These are phyloP conservation scores for Debaryomycetaceae sp. DNA, from an alignment of 1,139 yeast species.

Conservation along the genomic window DNA sequence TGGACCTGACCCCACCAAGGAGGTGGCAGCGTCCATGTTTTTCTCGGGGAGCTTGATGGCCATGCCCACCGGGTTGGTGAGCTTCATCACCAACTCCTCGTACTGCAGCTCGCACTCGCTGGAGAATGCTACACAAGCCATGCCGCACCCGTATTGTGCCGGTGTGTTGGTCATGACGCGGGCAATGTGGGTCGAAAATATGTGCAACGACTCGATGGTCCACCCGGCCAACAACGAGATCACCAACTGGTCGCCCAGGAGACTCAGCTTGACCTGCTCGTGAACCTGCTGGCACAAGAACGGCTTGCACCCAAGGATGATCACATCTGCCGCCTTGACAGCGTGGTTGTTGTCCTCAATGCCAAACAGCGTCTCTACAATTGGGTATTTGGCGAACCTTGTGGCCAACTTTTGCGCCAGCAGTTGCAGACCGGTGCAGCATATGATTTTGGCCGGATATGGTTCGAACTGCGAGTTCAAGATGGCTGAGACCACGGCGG, in stretches of 20 bases:
- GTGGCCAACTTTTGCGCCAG: slow-evolving; percentile 46
- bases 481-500: slow-evolving; percentile 88
- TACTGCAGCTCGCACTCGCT: slow-evolving; percentile 42
- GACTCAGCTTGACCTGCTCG: slow-evolving; percentile 35
- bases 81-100: slow-evolving; percentile 49
- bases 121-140: slow-evolving; percentile 83
- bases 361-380: slow-evolving; percentile 53
- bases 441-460: slow-evolving; percentile 67
- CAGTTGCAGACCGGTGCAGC: slow-evolving; percentile 62
- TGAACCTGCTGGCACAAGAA: slow-evolving; percentile 64
- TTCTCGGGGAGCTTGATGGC: slow-evolving; percentile 77
- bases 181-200: slow-evolving; percentile 58
- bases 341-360: slow-evolving; percentile 50
- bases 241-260: slow-evolving; percentile 55
- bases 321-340: slow-evolving; percentile 59
- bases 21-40: slow-evolving; percentile 95
- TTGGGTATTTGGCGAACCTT: slow-evolving; percentile 33
- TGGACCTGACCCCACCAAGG: slow-evolving; percentile 94
- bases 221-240: slow-evolving; percentile 91
- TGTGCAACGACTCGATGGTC: slow-evolving; percentile 65
- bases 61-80: slow-evolving; percentile 63
- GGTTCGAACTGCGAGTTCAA: slow-evolving; percentile 43
- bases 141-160: slow-evolving; percentile 86
- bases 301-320: slow-evolving; percentile 86
- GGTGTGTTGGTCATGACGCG: slow-evolving; percentile 99